Evolutionary conservation across 352 stramenopile genomes (phyloP), one percentile per base, ranked within the genome.

Genomic region (Hyaloperonospora brassicae): DNA sequence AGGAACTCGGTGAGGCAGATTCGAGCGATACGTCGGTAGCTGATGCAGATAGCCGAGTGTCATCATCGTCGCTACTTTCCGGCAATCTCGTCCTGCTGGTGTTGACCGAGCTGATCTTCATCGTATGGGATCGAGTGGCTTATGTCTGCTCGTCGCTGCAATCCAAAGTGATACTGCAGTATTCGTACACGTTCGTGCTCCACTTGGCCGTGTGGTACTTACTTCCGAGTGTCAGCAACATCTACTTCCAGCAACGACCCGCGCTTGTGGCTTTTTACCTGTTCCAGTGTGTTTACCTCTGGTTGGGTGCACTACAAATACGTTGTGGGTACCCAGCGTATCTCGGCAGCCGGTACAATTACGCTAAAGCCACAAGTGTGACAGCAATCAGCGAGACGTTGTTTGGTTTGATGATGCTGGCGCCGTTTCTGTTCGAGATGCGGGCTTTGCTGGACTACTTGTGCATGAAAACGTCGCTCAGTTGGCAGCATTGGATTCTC

Each of bases 391-490:
- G 63, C 45, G 80, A 93, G 55, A 84, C 57, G 36, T 47, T 85
- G 13, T 93, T 88, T 50, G 67, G 74, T 27, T 61, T 94, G 7
- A 79, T 89, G 52, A 88, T 90, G 79, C 47, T 79, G 31, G 80
- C 75, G 0, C 84, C 84, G 30, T 94, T 94, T 52, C 56, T 92
- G n/a, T 94, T 94, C 54, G 84, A 94, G 40, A 89, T 93, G 78
- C 84, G 84, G 2, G 79, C 84, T 8, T 54, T 94, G 27, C 66
- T 94, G 2, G 84, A 94, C 52, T 94, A 93, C 51, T 71, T 93
- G 36, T 94, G 84, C 62, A 93, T 80, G 0, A 92, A 81, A 43
- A 94, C 84, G 3, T 90, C 84, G 25, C 57, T 94, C 23, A 84
- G 73, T 38, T 86, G 79, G 78, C 51, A 73, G 13, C 80, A 93